Base-by-base conservation (phyloP, 2,329 filamentous ascomycete species). In the Botrytis hyacinthi region DNA sequence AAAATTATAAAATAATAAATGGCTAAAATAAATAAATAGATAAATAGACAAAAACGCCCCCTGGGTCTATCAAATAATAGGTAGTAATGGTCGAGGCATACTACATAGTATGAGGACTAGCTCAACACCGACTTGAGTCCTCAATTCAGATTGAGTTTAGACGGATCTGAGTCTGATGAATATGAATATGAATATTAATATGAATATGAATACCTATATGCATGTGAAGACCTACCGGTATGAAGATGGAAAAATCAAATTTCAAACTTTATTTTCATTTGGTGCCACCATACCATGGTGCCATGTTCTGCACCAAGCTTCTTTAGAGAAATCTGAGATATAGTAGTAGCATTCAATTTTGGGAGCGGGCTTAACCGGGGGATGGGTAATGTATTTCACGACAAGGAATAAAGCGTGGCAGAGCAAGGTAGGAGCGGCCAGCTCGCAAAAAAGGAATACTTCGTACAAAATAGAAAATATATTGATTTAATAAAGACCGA, bases 231-330 rank as follows among this genome's bases (percentile, higher is more conserved):
- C 46, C 46, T 26, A 48, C 32, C 20, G 16, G 14, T 54, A n/a
- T n/a, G 60, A 62, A 62, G 40, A 18, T n/a, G 22, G 37, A 42
- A 42, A 29, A 54, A 29, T 18, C 2, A 18, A 16, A 57, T 29
- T 18, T 18, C 51, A 57, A 57, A 57, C 51, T 57, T 18, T 57
- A 62, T 62, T 42, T n/a, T 18, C 22, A 62, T 35, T 62, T 62
- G 8, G 37, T 40, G 59, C 35, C 22, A 37, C 29, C 54, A 48
- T n/a, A 37, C 29, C 54, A 48, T n/a, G 44, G 74, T 73, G 74
- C 67, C 74, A 76, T 74, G 65, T 63, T 62, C 67, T 76, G 75
- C 74, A 76, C 75, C 73, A 74, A 73, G 74, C 76, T 76, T 61
- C 73, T 60, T 62, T n/a, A 61, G 29, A 61, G 44, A 62, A 35